Evolutionary conservation across 83 land plant species (phyloP).

Genomic region (Larix sibirica): DNA sequence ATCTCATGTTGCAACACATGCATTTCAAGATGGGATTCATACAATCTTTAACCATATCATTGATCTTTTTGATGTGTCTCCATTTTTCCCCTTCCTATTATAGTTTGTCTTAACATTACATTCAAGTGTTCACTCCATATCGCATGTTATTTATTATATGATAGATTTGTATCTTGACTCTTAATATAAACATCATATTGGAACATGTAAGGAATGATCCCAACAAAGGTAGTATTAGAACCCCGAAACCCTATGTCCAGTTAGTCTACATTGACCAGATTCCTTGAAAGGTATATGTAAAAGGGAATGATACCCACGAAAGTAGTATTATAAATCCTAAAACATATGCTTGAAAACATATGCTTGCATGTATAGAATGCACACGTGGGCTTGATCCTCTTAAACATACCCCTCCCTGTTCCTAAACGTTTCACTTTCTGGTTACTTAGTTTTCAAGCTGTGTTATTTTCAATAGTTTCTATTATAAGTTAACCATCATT

Average conservation of each 20-base stretch:
- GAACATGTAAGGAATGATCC: neutral
- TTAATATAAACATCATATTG: neutral
- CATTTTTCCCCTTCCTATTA: neutral
- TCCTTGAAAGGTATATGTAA: neutral
- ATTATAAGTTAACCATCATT: too few species aligned
- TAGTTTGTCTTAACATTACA: too few species aligned
- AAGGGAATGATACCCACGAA: neutral
- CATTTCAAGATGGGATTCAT: neutral
- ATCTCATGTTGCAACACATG: neutral
- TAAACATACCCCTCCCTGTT: too few species aligned
- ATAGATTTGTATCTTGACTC: neutral
- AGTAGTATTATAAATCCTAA: neutral
- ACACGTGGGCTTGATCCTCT: too few species aligned
- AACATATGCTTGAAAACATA: too few species aligned
- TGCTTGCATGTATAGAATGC: too few species aligned
- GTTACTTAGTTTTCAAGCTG: too few species aligned
- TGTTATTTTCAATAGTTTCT: too few species aligned
- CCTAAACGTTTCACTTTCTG: too few species aligned
- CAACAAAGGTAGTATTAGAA: neutral
- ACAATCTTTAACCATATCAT: neutral
- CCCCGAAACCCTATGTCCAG: neutral
- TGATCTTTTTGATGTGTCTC: neutral
- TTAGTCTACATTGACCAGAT: neutral
- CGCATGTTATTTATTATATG: neutral
- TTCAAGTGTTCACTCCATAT: neutral